Base-by-base conservation (phyloP, 2,329 filamentous ascomycete species). In the Chaetomium sp. region DNA sequence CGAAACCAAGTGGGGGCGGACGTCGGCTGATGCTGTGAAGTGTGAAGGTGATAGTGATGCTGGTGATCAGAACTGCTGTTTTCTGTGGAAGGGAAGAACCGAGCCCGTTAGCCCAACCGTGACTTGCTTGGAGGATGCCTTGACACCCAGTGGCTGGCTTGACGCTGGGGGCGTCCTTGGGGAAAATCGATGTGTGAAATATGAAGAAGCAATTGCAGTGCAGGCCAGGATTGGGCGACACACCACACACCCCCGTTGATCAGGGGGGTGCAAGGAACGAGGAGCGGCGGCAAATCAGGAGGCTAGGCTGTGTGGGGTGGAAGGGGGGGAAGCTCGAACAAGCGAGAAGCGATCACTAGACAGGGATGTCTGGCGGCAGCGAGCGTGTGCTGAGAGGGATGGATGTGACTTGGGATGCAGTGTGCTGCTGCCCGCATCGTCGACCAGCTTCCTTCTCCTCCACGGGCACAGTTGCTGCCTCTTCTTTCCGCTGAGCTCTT, bases 291-390 rank as follows among this genome's bases (percentile, higher is more conserved):
- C 62, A 65, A 65, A 64, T 63, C 51, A 61, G 54, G 53, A 63
- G 55, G 49, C 45, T 45, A 50, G 48, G 53, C 50, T 46, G 36
- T 55, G 59, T 57, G 59, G 59, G 61, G 61, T 57, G 53, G 38
- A 38, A 37, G 37, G 47, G 58, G 57, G 19, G 19, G 19, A 27
- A 27, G 19, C 19, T 27, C 61, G 62, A 59, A 59, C 58, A 60
- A 65, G 58, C 58, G 61, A 65, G 58, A 63, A 62, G 59, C 63
- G 63, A 66, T 62, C 59, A 60, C 55, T 57, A 52, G 62, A 66
- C 65, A 67, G 59, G 55, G 27, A n/a, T 57, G 54, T 43, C 52
- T 53, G 64, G 66, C 66, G 66, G 66, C 65, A 66, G 64, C 65
- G 64, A 14, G 12, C 35, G 51, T 12, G 43, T 41, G 52, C 12